A percentile compares a stretch with the other conserved stretches of the same genome.
Evolutionary conservation across 192 early-diverging fungal species (phyloP).

Genomic region (Thamnidium elegans): DNA sequence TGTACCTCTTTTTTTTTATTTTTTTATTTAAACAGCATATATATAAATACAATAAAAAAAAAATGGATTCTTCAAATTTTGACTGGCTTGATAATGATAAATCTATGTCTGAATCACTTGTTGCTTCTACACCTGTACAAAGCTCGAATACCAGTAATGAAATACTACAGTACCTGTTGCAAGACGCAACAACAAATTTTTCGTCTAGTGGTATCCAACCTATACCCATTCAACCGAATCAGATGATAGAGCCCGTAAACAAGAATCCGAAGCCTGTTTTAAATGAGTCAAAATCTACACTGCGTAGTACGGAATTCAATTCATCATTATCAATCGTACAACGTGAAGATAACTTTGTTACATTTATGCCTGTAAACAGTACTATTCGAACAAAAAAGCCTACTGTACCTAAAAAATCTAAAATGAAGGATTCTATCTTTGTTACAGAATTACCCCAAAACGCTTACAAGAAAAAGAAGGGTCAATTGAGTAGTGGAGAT

Average conservation of each 20-base stretch:
- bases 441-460: slow-evolving; percentile 24
- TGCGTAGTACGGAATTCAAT: neutral
- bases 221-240: neutral
- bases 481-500: neutral
- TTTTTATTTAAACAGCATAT: no score
- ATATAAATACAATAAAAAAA: no score
- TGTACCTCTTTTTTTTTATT: neutral
- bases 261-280: neutral
- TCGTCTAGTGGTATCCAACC: neutral
- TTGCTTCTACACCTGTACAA: no score
- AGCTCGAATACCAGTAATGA: neutral
- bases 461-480: slow-evolving; percentile 10
- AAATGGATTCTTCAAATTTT: no score
- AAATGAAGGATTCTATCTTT: slow-evolving; percentile 11
- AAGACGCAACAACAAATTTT: neutral
- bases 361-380: neutral
- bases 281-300: neutral
- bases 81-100: no score
- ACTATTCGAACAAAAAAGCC: neutral
- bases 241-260: neutral
- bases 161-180: no score
- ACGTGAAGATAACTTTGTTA: neutral
- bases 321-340: neutral
- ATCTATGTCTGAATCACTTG: no score
- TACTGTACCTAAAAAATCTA: neutral